These are phyloP conservation scores for Fusarium hostae DNA, from an alignment of 2,329 filamentous ascomycete genomes.

Conservation along the genomic window DNA sequence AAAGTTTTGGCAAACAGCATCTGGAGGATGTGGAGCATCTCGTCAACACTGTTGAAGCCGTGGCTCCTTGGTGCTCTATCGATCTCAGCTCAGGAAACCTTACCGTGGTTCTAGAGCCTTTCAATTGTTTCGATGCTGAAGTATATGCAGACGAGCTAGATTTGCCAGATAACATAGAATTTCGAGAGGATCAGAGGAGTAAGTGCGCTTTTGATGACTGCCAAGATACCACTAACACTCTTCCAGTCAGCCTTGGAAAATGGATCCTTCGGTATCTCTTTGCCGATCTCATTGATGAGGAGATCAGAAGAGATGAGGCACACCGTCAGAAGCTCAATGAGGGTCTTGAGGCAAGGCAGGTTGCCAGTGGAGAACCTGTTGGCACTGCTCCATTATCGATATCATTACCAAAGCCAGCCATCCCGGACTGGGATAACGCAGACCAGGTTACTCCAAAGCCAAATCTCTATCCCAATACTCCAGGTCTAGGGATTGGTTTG, in stretches of 20 bases:
- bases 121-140: constrained; percentile 97
- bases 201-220: constrained; percentile 49
- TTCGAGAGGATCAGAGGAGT: constrained; percentile 94
- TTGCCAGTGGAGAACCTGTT: constrained; percentile 54
- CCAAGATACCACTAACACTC: constrained; percentile 38
- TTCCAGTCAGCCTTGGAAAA: constrained; percentile 91
- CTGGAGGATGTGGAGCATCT: constrained; percentile 90
- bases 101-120: constrained; percentile 90
- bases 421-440: constrained; percentile 52
- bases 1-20: constrained; percentile 93
- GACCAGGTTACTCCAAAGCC: constrained; percentile 69
- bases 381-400: constrained; percentile 71
- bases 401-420: constrained; percentile 51
- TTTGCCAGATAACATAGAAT: constrained; percentile 78
- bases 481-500: constrained; percentile 80
- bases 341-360: constrained; percentile 67
- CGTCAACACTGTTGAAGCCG: constrained; percentile 87
- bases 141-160: constrained; percentile 93
- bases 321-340: constrained; percentile 77
- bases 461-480: constrained; percentile 75
- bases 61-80: constrained; percentile 96
- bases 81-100: constrained; percentile 93
- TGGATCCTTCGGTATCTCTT: constrained; percentile 97
- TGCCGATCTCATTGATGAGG: constrained; percentile 86
- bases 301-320: constrained; percentile 82